Percentiles rank a stretch among this genome's conserved stretches.
Conservation (phyloP, 2,329 filamentous ascomycete genomes). For the Arachnomyces sp. region DNA sequence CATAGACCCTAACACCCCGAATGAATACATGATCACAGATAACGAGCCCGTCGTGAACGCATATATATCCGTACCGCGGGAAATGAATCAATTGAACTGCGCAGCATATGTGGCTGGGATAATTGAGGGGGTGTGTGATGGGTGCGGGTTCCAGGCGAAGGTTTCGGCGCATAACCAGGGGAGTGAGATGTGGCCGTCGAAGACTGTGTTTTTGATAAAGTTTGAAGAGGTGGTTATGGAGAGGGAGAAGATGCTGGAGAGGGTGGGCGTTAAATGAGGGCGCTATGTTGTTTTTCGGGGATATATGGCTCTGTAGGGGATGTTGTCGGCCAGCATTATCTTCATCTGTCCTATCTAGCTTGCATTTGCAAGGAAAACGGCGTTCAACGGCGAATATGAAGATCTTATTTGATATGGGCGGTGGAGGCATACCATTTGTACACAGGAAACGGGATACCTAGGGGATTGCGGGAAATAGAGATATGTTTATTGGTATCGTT, state of each 20-base stretch:
- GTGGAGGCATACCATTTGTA: conserved; percentile 3
- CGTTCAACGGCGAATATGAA: neutral
- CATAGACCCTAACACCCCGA: conserved; percentile 68
- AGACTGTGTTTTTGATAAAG: conserved; percentile 91
- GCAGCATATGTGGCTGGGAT: conserved; percentile 92
- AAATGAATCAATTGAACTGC: conserved; percentile 95
- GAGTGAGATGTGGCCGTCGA: conserved; percentile 84
- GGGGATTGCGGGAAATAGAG: neutral
- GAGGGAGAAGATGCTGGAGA: conserved; percentile 72
- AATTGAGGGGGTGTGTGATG: conserved; percentile 91
- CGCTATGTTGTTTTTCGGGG: conserved; percentile 2
- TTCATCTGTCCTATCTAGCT: too few relatives aligned
- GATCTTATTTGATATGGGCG: neutral
- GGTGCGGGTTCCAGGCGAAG: conserved; percentile 76
- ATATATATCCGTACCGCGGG: conserved; percentile 84
- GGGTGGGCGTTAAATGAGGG: conserved; percentile 42
- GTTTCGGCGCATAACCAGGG: conserved; percentile 77
- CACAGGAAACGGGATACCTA: neutral
- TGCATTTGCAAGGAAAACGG: neutral
- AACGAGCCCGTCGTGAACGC: conserved; percentile 95
- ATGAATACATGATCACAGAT: conserved; percentile 98
- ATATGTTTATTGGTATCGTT: conserved; percentile 1
- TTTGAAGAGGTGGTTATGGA: conserved; percentile 89
- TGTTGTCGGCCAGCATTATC: too few relatives aligned
- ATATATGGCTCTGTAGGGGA: too few relatives aligned